phyloP scores from a whole-genome alignment of 192 early-diverging fungal species.

The Coemansia furcata region DNA sequence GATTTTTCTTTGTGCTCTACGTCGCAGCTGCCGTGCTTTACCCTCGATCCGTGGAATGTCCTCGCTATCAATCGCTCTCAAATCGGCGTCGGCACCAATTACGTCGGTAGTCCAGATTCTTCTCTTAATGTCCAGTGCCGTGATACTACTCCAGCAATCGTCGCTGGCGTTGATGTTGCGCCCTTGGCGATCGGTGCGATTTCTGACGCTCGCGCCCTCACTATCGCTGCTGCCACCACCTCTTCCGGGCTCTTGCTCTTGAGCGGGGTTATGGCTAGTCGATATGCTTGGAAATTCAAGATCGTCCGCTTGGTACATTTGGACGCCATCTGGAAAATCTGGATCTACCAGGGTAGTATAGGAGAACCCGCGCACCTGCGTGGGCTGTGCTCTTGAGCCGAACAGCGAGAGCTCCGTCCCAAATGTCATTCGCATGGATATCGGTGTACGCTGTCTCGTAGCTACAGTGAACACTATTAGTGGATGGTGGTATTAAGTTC shows the following conservation, averaged over 20 bases:
- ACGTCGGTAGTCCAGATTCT: not conserved
- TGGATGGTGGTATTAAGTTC: not conserved
- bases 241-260: not conserved
- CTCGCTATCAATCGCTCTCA: not conserved
- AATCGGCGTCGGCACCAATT: not conserved
- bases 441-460: not conserved
- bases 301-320: constrained; percentile 20
- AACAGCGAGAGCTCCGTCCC: not conserved
- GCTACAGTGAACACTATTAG: not conserved
- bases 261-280: not conserved
- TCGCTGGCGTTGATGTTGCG: not conserved
- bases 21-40: constrained; percentile 13
- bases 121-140: not conserved
- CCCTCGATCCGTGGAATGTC: constrained; percentile 6
- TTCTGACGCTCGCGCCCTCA: not conserved
- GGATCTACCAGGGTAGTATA: constrained; percentile 15
- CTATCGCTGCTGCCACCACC: not conserved
- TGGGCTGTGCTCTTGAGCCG: constrained; percentile 4
- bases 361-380: constrained; percentile 12
- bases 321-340: constrained; percentile 1
- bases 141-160: constrained; percentile 10
- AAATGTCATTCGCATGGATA: not conserved
- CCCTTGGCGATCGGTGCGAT: not conserved
- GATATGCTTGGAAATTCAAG: not conserved
- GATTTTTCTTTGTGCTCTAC: constrained; percentile 11